Conservation (phyloP, 768 basidiomycete genomes). For the Chalciporus sphaerocephalus region DNA sequence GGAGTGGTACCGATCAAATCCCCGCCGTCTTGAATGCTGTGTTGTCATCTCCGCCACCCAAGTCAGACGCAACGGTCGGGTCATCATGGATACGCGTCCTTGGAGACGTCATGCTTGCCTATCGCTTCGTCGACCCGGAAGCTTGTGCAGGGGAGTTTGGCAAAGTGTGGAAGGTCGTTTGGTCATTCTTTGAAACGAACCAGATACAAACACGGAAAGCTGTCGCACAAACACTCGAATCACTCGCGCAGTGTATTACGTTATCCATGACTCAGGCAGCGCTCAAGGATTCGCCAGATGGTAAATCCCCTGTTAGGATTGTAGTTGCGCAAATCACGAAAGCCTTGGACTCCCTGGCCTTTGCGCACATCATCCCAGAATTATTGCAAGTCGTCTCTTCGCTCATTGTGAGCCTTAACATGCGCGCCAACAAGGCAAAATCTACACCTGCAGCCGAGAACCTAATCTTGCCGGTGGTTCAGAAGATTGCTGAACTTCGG, state of each 20-base stretch:
- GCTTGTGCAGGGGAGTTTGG: slow-evolving; percentile 51
- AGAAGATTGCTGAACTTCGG: slow-evolving; percentile 69
- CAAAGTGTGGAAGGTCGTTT: slow-evolving; percentile 69
- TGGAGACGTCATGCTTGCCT: slow-evolving; percentile 68
- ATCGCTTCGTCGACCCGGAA: slow-evolving; percentile 45
- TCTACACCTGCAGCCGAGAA: slow-evolving; percentile 61
- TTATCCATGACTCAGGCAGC: slow-evolving; percentile 55
- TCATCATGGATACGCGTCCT: slow-evolving; percentile 79
- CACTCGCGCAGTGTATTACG: slow-evolving; percentile 68
- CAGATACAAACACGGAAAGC: slow-evolving; percentile 59
- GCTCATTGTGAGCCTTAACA: slow-evolving; percentile 58
- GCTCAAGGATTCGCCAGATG: slow-evolving; percentile 40
- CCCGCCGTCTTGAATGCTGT: slow-evolving; percentile 61
- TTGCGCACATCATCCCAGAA: slow-evolving; percentile 74
- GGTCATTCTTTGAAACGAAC: slow-evolving; percentile 73
- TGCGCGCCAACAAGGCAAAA: slow-evolving; percentile 39
- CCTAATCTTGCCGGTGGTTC: slow-evolving; percentile 65
- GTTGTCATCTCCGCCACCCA: slow-evolving; percentile 63
- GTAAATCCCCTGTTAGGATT: slow-evolving; percentile 53
- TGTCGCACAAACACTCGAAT: slow-evolving; percentile 56
- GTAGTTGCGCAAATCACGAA: slow-evolving; percentile 61
- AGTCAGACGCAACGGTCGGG: slow-evolving; percentile 61
- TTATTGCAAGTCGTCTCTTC: slow-evolving; percentile 70
- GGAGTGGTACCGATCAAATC: slow-evolving; percentile 50
- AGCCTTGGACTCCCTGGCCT: slow-evolving; percentile 68